phyloP scores from a whole-genome alignment of 176 grass and related monocot species.

The Paspalum vaginatum region DNA sequence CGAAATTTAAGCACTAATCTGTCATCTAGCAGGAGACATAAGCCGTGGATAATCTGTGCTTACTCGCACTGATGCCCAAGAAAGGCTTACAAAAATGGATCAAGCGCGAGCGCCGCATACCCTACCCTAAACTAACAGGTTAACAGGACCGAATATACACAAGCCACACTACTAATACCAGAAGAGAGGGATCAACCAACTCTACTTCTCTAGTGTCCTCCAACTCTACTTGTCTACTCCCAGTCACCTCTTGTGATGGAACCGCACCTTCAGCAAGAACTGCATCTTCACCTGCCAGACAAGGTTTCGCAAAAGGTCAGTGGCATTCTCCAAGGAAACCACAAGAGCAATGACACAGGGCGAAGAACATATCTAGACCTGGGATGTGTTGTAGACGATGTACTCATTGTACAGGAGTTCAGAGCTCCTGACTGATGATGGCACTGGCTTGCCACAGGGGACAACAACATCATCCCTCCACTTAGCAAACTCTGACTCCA shows the following conservation, averaged over 20 bases:
- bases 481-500: constrained; percentile 74
- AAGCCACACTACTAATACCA: neutral
- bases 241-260: constrained; percentile 88
- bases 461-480: constrained; percentile 85
- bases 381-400: constrained; percentile 84
- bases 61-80: constrained; percentile 29
- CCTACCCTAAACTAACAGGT: neutral
- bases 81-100: constrained; percentile 44
- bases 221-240: constrained; percentile 2
- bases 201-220: neutral
- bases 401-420: constrained; percentile 96
- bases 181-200: neutral
- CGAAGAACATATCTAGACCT: constrained; percentile 50
- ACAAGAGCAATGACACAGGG: neutral
- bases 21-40: neutral
- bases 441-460: constrained; percentile 86
- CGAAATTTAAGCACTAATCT: neutral
- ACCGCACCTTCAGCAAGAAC: constrained; percentile 88
- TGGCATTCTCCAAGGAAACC: neutral
- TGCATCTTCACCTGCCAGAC: constrained; percentile 93
- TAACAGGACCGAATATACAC: constrained; percentile 10
- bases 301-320: constrained; percentile 18
- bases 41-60: neutral
- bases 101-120: constrained; percentile 8
- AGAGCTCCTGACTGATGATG: constrained; percentile 60